Evolutionary conservation across 2,329 filamentous ascomycete species (phyloP).

Genomic region (Leptographium wingfieldii): DNA sequence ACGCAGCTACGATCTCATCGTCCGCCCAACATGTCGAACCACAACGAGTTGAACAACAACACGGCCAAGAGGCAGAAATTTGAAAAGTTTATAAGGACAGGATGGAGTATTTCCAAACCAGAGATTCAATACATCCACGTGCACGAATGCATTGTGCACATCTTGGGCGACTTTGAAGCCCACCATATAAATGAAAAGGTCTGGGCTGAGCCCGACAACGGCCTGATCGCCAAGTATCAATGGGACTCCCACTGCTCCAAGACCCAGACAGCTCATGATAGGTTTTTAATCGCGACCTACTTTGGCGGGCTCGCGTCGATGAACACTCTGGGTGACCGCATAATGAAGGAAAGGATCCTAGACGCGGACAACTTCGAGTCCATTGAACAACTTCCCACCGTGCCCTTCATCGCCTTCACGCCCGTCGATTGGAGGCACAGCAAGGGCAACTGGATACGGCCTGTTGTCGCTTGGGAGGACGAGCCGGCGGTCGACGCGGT

Average conservation of each 20-base stretch:
- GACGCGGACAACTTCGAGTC: neutral
- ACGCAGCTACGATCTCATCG: too few relatives aligned
- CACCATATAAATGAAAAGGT: neutral
- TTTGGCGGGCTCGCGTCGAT: neutral
- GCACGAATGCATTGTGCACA: neutral
- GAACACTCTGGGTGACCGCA: neutral
- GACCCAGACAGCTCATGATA: neutral
- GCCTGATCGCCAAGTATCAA: neutral
- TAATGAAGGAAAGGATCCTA: neutral
- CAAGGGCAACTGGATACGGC: neutral
- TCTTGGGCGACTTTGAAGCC: neutral
- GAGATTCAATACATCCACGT: neutral
- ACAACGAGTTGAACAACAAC: neutral
- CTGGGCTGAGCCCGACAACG: neutral
- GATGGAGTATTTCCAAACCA: neutral
- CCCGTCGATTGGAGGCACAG: neutral
- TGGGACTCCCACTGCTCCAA: neutral
- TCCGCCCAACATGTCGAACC: neutral
- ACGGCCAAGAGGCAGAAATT: neutral
- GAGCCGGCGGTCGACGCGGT: neutral
- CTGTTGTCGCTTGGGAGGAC: neutral
- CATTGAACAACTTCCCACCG: neutral
- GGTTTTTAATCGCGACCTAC: neutral
- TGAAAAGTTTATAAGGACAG: neutral
- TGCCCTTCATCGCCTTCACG: neutral